Evolutionary conservation across 192 early-diverging fungal genomes (phyloP).

Genomic region (Entophlyctis luteolus): DNA sequence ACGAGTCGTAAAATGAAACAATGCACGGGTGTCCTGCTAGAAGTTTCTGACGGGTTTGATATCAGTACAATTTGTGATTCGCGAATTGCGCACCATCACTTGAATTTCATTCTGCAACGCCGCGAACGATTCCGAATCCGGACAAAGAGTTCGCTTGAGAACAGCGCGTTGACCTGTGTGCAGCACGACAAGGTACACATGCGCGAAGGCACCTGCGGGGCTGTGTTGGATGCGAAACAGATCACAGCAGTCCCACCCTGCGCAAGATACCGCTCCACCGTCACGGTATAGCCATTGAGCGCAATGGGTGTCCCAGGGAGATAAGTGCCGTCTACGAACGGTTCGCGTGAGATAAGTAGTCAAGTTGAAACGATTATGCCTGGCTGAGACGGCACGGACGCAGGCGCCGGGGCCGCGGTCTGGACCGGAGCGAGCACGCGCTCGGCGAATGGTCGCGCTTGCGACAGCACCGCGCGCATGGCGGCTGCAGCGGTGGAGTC

Average conservation of each 20-base stretch:
- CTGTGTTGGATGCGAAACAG: not conserved
- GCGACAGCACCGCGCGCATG: no score
- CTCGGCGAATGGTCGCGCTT: not conserved
- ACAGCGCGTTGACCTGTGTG: slow-evolving; percentile 58
- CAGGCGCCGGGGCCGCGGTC: not conserved
- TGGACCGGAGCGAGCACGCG: not conserved
- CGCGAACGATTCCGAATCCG: slow-evolving; percentile 61
- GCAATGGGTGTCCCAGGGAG: slow-evolving; percentile 59
- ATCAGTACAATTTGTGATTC: not conserved
- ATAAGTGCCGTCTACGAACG: slow-evolving; percentile 46
- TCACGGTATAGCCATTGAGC: slow-evolving; percentile 53
- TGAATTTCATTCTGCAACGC: slow-evolving; percentile 70
- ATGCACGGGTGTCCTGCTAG: slow-evolving; percentile 78
- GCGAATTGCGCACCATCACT: slow-evolving; percentile 69
- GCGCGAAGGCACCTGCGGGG: slow-evolving; percentile 76
- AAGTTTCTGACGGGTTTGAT: slow-evolving; percentile 52
- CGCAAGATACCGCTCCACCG: slow-evolving; percentile 71
- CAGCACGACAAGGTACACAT: slow-evolving; percentile 75
- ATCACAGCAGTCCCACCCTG: slow-evolving; percentile 62
- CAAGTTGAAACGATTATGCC: no score
- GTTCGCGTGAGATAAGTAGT: no score
- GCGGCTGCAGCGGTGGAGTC: no score
- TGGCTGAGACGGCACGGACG: no score
- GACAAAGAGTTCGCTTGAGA: slow-evolving; percentile 74
- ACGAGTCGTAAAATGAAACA: slow-evolving; percentile 71